Base-by-base conservation (phyloP, 2,329 filamentous ascomycete genomes). In the Camptophora hylomeconis region DNA sequence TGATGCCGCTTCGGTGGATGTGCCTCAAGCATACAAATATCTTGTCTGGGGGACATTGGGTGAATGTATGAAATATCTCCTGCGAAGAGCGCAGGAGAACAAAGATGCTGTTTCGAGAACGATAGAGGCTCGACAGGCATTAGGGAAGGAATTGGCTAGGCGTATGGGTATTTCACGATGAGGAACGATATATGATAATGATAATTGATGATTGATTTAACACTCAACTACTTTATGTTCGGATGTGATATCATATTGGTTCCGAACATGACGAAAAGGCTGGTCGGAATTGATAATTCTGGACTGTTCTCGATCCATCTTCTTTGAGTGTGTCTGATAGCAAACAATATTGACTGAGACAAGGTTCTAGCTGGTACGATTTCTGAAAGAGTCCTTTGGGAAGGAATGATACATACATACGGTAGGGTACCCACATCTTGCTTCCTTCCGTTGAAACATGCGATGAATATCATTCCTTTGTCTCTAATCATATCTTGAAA, bases 51-150 rank as follows among this genome's bases (percentile, higher is more conserved):
- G 69, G 1, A 60, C 52, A 3, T 60, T 69, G 48, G 56, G 54
- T 3, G 81, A 93, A 59, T 93, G 86, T 54, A 72, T 93, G 42
- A 80, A 83, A 52, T 92, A 77, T 51, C 53, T 78, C 24, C 47
- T 71, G 19, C 48, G 69, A 21, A 45, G 68, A 26, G 69, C 69
- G n/a, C 61, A 62, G 29, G 69, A 72, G 56, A 73, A 73, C 48
- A 67, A 67, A 41, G 72, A 75, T 53, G 69, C 71, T 4, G 65
- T 69, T 24, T 53, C 57, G 11, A 51, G 72, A 31, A 74, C 69
- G 2, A 52, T 48, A 26, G 65, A 64, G 33, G 67, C 63, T 12
- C 51, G 61, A 32, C 46, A 40, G 28, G 68, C 66, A 7, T 67
- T 72, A 61, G 53, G 53, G 8, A 44, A 36, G 26, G 68, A 72